Percentiles rank a stretch among this genome's conserved stretches.
These are phyloP conservation scores for Diaporthe humulicola DNA, from an alignment of 2,329 filamentous ascomycete species.

Conservation along the genomic window DNA sequence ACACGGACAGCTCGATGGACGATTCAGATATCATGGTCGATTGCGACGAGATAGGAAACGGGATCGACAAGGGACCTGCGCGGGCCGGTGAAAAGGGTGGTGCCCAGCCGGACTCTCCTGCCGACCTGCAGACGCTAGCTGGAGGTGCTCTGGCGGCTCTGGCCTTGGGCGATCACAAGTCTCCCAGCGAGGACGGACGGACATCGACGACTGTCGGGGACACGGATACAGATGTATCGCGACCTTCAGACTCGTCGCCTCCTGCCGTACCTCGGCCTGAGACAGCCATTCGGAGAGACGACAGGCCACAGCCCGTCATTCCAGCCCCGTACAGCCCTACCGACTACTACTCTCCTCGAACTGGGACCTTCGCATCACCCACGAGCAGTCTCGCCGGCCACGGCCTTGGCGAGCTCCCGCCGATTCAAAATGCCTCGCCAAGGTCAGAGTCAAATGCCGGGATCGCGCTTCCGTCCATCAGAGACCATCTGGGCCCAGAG, in stretches of 20 bases:
- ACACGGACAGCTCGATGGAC: slow-evolving; percentile 32
- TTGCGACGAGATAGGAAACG: slow-evolving; percentile 43
- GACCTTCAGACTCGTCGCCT: slow-evolving; percentile 11
- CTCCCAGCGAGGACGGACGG: slow-evolving; percentile 41
- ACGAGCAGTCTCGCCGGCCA: slow-evolving; percentile 38
- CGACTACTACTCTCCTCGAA: slow-evolving; percentile 35
- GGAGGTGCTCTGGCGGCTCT: slow-evolving; percentile 48
- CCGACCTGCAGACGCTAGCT: slow-evolving; percentile 50
- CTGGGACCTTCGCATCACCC: slow-evolving; percentile 40
- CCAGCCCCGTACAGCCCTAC: slow-evolving; percentile 32
- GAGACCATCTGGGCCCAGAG: slow-evolving; percentile 49
- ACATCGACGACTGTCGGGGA: slow-evolving; percentile 43
- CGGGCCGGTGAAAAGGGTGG: slow-evolving; percentile 24
- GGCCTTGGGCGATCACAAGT: slow-evolving; percentile 36
- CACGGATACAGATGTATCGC: slow-evolving; percentile 20
- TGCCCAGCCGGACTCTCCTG: slow-evolving; percentile 33
- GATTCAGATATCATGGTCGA: slow-evolving; percentile 37
- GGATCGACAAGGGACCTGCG: not conserved
- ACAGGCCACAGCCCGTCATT: slow-evolving; percentile 33
- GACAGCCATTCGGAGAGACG: slow-evolving; percentile 32
- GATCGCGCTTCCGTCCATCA: slow-evolving; percentile 55
- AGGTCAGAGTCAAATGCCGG: slow-evolving; percentile 53
- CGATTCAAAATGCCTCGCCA: slow-evolving; percentile 54
- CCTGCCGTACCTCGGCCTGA: slow-evolving; percentile 23
- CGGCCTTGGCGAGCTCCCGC: slow-evolving; percentile 46